A percentile compares a stretch with the other conserved stretches of the same genome.
Evolutionary conservation across 306 rosid genomes (phyloP).

Genomic region (Trifolium fragiferum): DNA sequence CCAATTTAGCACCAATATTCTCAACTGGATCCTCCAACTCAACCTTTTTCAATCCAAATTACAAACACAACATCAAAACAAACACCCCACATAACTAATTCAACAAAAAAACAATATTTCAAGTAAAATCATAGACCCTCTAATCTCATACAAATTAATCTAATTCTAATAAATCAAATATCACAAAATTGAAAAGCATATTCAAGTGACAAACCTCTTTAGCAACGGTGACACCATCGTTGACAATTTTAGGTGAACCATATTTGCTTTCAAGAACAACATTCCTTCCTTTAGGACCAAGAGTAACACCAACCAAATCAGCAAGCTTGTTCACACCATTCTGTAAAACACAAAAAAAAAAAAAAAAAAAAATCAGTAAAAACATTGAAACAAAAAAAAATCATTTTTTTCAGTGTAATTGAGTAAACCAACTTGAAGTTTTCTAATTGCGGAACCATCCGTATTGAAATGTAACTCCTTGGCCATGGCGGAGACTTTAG

Average conservation of each 20-base stretch:
- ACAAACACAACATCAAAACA: slow-evolving; percentile 3
- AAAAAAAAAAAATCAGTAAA: not conserved
- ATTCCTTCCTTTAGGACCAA: slow-evolving; percentile 98
- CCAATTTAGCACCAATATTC: slow-evolving; percentile 98
- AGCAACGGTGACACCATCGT: slow-evolving; percentile 99
- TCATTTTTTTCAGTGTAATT: not conserved
- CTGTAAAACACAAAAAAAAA: slow-evolving; percentile 51
- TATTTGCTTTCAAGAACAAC: slow-evolving; percentile 98
- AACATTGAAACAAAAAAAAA: not conserved
- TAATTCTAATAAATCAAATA: not conserved
- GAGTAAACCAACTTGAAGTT: slow-evolving; percentile 51
- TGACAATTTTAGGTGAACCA: slow-evolving; percentile 97
- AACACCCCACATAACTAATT: not conserved
- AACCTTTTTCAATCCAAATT: slow-evolving; percentile 55
- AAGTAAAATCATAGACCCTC: not conserved
- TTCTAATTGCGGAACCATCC: slow-evolving; percentile 91
- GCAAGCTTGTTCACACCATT: slow-evolving; percentile 98
- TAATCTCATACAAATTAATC: not conserved
- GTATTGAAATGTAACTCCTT: slow-evolving; percentile 93
- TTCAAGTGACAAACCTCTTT: slow-evolving; percentile 66
- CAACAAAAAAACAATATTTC: not conserved
- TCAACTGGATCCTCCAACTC: slow-evolving; percentile 99
- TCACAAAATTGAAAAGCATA: not conserved
- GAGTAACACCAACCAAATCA: slow-evolving; percentile 98
- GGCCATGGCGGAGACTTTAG: slow-evolving; percentile 87